Conservation (phyloP, 176 grass and related monocot genomes). For the Cocos nucifera region DNA sequence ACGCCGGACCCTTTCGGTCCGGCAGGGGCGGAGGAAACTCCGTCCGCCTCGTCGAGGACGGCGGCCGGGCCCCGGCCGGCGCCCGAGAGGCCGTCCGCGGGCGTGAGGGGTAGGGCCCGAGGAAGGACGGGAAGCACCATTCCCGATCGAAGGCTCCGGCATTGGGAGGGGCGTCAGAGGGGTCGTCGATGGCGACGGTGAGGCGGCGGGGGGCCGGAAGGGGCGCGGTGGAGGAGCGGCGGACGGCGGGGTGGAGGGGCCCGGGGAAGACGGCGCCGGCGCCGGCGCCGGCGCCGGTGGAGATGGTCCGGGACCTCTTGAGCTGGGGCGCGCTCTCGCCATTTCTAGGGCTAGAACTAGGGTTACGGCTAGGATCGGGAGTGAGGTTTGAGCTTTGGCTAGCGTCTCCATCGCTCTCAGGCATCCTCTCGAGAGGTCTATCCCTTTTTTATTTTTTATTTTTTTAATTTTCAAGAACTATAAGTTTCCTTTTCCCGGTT, state of each 20-base stretch:
- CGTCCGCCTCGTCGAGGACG: constrained; percentile 15
- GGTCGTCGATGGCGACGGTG: constrained; percentile 55
- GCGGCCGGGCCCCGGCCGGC: constrained; percentile 16
- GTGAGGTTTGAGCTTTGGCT: constrained; percentile 6
- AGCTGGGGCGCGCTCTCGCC: constrained; percentile 16
- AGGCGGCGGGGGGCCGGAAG: constrained; percentile 27
- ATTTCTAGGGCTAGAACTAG: constrained; percentile 15
- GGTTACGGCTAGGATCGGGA: not conserved
- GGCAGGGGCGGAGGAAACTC: not conserved
- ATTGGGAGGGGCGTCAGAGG: constrained; percentile 36
- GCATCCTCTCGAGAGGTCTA: constrained; percentile 20
- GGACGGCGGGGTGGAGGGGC: constrained; percentile 3
- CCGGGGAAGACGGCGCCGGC: not conserved
- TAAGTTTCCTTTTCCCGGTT: too few species aligned
- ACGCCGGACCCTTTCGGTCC: not conserved
- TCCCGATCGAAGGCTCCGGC: constrained; percentile 60
- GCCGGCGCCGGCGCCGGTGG: not conserved
- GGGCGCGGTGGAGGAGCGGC: constrained; percentile 31
- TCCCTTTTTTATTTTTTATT: too few species aligned
- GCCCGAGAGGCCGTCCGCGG: constrained; percentile 15
- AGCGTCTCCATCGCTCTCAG: constrained; percentile 39
- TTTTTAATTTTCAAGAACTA: too few species aligned
- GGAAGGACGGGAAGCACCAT: constrained; percentile 81
- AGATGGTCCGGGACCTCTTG: constrained; percentile 13
- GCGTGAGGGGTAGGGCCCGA: constrained; percentile 50